These are phyloP conservation scores for Fraxinus nigra DNA, from an alignment of 305 asterid genomes.

Conservation along the genomic window DNA sequence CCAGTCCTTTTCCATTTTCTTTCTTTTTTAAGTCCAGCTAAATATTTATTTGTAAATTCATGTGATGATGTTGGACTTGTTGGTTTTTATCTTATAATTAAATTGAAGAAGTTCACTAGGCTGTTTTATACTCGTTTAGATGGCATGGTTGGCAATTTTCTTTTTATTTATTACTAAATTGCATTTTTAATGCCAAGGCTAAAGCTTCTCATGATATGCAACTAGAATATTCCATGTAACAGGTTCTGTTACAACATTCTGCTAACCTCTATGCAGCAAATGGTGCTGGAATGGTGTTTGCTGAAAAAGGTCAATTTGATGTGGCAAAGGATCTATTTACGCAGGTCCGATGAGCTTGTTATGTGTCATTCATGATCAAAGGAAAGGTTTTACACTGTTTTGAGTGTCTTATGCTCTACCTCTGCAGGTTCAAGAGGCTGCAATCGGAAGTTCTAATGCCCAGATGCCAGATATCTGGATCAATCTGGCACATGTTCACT, in stretches of 20 bases:
- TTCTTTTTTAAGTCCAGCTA: background rate
- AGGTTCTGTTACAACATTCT: slow-evolving; percentile 84
- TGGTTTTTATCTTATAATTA: background rate
- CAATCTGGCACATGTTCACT: slow-evolving; percentile 95
- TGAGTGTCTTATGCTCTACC: slow-evolving; percentile 21
- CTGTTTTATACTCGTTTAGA: slow-evolving; percentile 4
- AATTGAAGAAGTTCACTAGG: background rate
- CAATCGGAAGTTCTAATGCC: slow-evolving; percentile 79
- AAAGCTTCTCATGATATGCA: slow-evolving; percentile 12
- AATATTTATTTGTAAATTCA: background rate
- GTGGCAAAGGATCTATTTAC: slow-evolving; percentile 91
- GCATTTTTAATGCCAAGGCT: slow-evolving; percentile 2
- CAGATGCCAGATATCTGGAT: slow-evolving; percentile 99
- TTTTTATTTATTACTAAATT: background rate
- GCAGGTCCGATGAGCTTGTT: slow-evolving; percentile 56
- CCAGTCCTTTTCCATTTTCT: background rate
- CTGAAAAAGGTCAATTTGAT: slow-evolving; percentile 96
- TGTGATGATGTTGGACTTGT: background rate
- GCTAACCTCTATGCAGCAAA: slow-evolving; percentile 96
- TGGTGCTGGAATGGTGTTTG: slow-evolving; percentile 94
- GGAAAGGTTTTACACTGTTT: slow-evolving; percentile 13
- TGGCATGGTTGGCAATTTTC: background rate
- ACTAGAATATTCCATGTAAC: slow-evolving; percentile 29
- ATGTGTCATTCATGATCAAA: slow-evolving; percentile 11
- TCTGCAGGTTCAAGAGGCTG: slow-evolving; percentile 95